Evolutionary conservation across 768 basidiomycete species (phyloP), one percentile per base, ranked within the genome.

Genomic region (Amyloporia xantha): DNA sequence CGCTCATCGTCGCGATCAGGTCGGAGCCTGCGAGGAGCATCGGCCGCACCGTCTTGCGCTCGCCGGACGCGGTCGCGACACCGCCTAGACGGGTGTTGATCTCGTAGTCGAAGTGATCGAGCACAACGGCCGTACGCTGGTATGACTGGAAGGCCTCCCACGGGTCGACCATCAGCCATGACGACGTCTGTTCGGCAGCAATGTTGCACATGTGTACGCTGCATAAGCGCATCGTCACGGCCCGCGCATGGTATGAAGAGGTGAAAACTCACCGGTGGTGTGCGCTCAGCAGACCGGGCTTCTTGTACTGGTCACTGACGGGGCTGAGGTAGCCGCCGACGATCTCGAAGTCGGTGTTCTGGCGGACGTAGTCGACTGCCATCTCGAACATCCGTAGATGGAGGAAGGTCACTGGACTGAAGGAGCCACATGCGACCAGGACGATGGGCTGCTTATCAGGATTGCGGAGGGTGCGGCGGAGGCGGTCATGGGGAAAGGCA

Each of bases 321-420:
- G 96, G 95, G 57, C 92, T 95, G 60, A 97, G 81, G 70, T 97
- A 98, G 2, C 92, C 93, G 23, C 88, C 96, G 59, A 97, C 76
- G 58, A 99, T 89, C 68, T 96, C 91, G 60, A 90, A 96, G 55
- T 88, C 73, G 41, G 91, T 92, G 66, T 93, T 91, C 59, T 92
- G 88, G 44, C 91, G 82, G 46, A 89, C 81, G 61, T 92, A 93
- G 73, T 98, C 96, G 69, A 86, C 88, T 48, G 95, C 96, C 96
- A 99, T 98, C 66, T 98, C 96, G 68, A 98, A 99, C 93, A 99
- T 97, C 57, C 96, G 89, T 53, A 97, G 80, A 62, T 96, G 93
- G 44, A 95, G 86, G 62, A 93, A 95, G n/a, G 94, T 96, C 54
- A 96, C 87, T 10, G 95, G 95, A 59, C 91, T 94, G 79, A 97